Evolutionary conservation across 2,329 filamentous ascomycete species (phyloP), one percentile per base, ranked within the genome.

Genomic region (Knoxdaviesia capensis): DNA sequence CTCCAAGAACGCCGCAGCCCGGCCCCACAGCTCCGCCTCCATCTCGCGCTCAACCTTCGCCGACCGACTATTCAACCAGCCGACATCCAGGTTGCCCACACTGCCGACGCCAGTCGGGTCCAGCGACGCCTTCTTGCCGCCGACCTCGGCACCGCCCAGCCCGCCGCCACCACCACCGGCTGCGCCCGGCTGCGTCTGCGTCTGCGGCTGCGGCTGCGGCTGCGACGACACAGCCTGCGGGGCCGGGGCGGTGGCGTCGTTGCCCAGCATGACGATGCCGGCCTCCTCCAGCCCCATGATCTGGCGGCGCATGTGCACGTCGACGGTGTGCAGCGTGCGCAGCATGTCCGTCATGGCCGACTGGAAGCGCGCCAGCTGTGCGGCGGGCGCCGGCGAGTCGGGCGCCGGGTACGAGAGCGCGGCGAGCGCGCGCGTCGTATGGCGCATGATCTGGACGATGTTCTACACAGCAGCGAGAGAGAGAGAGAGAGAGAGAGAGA

Each of bases 1-100:
- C 45, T 62, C 55, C 38, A 65, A 47, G 30, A 62, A 54, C 7
- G 50, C 52, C 43, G 55, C 57, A 9, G 59, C 58, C 42, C 57
- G 59, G 5, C 46, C 67, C 74, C 88, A 80, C 38, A 93, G 61
- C 59, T 94, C 84, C 2, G 73, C 72, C 54, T 92, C 85, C 68
- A 88, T 90, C 48, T 84, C 80, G 51, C 77, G 73, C 44, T 83
- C 83, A 28, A 92, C 81, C 47, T 79, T 79, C 48, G 82, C 80
- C 46, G 82, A 84, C 44, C 84, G 71, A 52, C 83, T 87, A 55
- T 94, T 96, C 51, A 96, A 60, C 74, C 82, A 88, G 32, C 87
- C 87, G 9, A 92, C 78, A 54, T 94, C 87, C 42, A 94, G 64
- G 31, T 61, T 63, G 7, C 70, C 71, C 33, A 74, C 69, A 50